Conservation (phyloP, 1,284 basidiomycete species). For the Tremellales sp. region DNA sequence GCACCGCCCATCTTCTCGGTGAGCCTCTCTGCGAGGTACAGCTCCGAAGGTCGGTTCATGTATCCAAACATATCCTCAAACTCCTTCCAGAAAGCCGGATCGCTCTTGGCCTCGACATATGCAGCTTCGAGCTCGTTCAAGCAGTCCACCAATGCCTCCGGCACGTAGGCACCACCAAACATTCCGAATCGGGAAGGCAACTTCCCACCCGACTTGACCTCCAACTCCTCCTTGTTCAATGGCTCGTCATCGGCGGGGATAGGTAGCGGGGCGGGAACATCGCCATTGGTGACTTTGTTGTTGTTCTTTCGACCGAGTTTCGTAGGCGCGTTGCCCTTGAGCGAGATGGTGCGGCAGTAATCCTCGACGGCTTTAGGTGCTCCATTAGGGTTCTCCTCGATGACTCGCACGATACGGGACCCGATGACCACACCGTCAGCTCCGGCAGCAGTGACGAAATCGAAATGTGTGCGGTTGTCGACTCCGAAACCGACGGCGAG, state of each 20-base stretch:
- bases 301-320: conserved; percentile 30
- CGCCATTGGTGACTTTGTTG: conserved; percentile 8
- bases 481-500: conserved; percentile 97
- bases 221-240: conserved; percentile 25
- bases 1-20: conserved; percentile 78
- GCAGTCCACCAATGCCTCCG: conserved; percentile 89
- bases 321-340: conserved; percentile 55
- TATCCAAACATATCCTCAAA: conserved; percentile 85
- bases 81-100: conserved; percentile 92
- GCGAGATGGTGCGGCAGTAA: conserved; percentile 67
- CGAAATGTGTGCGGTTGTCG: conserved; percentile 85
- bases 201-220: conserved; percentile 46
- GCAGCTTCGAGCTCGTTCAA: conserved; percentile 86
- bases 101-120: conserved; percentile 77
- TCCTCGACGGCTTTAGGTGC: conserved; percentile 63
- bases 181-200: conserved; percentile 85
- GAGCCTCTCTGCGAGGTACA: conserved; percentile 71
- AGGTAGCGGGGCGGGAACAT: conserved; percentile 30
- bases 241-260: conserved; percentile 33
- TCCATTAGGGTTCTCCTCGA: conserved; percentile 59
- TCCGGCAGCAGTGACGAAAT: conserved; percentile 75
- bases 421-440: conserved; percentile 95
- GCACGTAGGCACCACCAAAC: conserved; percentile 96
- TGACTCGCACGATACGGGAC: conserved; percentile 74
- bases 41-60: conserved; percentile 69